phyloP scores from a whole-genome alignment of 1,139 yeast genomes.

The Candida mesenterica region DNA sequence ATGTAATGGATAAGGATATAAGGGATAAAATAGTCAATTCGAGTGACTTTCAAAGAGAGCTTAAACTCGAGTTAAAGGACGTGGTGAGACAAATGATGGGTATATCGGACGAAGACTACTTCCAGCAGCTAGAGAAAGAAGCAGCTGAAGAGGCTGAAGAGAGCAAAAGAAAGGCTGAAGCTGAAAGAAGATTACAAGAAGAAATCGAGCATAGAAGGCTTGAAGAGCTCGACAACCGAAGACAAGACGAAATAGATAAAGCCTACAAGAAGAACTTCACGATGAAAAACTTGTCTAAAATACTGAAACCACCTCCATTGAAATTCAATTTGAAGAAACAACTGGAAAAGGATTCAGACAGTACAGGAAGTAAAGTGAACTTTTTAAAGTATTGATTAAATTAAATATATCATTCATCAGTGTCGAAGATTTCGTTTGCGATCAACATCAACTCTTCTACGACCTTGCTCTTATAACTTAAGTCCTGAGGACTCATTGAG shows the following conservation, averaged over 20 bases:
- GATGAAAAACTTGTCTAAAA: conserved; percentile 22
- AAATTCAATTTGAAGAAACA: conserved; percentile 25
- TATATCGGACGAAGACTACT: conserved; percentile 42
- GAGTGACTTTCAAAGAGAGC: conserved; percentile 34
- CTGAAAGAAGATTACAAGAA: conserved; percentile 11
- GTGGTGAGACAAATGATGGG: conserved; percentile 35
- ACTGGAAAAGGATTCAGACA: conserved; percentile 10
- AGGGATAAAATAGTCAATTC: conserved; percentile 48
- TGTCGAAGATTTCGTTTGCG: conserved; percentile 86
- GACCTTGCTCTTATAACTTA: conserved; percentile 76
- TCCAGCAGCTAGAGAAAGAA: conserved; percentile 23
- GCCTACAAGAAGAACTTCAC: conserved; percentile 29
- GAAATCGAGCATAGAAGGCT: conserved; percentile 11
- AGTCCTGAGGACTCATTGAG: conserved; percentile 68
- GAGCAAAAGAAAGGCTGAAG: conserved; percentile 9
- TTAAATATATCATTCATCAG: conserved; percentile 38
- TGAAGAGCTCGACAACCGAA: conserved; percentile 18
- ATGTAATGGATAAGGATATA: conserved; percentile 47
- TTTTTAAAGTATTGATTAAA: conserved; percentile 13
- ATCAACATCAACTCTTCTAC: conserved; percentile 80
- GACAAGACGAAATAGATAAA: conserved; percentile 11
- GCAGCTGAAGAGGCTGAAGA: conserved; percentile 11
- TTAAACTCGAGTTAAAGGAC: conserved; percentile 37
- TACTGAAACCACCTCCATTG: conserved; percentile 27
- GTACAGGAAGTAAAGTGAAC: conserved; percentile 13